Percentiles rank a stretch among this genome's conserved stretches.
Conservation (phyloP, 768 basidiomycete species). For the Calocybe gangraenosa region DNA sequence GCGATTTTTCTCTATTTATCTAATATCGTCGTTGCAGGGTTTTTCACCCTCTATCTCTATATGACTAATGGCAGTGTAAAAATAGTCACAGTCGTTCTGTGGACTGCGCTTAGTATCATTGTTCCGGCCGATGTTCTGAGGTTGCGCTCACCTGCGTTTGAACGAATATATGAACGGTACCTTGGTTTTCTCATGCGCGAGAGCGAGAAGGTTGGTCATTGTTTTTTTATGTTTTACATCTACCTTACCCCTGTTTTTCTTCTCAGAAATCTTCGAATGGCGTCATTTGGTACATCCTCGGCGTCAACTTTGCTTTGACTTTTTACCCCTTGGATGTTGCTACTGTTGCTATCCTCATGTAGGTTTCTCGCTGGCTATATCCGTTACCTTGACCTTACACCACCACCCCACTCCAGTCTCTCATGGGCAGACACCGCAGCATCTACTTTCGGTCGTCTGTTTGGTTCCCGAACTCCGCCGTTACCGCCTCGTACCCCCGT, state of each 20-base stretch:
- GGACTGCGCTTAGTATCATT: slow-evolving; percentile 62
- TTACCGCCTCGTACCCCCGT: slow-evolving; percentile 38
- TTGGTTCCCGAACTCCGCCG: slow-evolving; percentile 61
- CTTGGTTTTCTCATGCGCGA: slow-evolving; percentile 90
- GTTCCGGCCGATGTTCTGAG: slow-evolving; percentile 74
- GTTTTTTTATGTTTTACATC: background rate
- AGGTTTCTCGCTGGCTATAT: slow-evolving; percentile 28
- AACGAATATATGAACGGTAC: slow-evolving; percentile 60
- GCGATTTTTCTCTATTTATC: slow-evolving; percentile 3
- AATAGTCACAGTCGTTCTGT: slow-evolving; percentile 57
- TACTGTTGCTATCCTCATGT: slow-evolving; percentile 88
- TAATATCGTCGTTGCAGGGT: slow-evolving; percentile 23
- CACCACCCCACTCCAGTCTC: slow-evolving; percentile 44
- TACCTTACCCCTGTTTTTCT: slow-evolving; percentile 2
- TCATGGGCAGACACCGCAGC: slow-evolving; percentile 97
- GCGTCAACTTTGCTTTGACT: slow-evolving; percentile 72
- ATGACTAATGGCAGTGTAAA: slow-evolving; percentile 56
- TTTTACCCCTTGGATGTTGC: slow-evolving; percentile 85
- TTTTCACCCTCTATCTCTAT: slow-evolving; percentile 40
- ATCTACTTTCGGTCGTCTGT: slow-evolving; percentile 87
- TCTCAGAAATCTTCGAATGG: slow-evolving; percentile 71
- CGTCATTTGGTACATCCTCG: slow-evolving; percentile 87
- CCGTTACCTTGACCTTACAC: background rate
- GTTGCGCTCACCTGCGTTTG: slow-evolving; percentile 61
- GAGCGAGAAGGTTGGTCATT: slow-evolving; percentile 62